Base-by-base conservation (phyloP, 306 rosid genomes). In the Vigna reflexopilosa region DNA sequence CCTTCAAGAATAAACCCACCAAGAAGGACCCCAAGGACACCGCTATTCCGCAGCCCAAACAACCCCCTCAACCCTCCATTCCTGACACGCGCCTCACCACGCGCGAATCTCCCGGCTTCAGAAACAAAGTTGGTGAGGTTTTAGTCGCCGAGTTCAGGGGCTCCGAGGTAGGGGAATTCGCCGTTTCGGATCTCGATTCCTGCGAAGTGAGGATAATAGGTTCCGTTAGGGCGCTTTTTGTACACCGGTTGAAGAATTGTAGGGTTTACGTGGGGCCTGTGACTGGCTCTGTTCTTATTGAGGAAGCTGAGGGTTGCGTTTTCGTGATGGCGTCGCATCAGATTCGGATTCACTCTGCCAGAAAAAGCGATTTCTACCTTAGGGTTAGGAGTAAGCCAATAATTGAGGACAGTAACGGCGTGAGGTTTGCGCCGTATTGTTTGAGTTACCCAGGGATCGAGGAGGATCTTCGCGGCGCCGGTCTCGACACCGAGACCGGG, bases 301-400 rank as follows among this genome's bases (percentile, higher is more conserved):
- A 95, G 57, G 93, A 79, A 59, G 98, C 81, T 44, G 96, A 91
- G 76, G 84, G 73, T 9, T 91, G 93, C 40, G 80, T 87, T 5
- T 92, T 95, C 54, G 89, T 38, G 5, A 67, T 89, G 85, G 98
- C 96, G 0, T 91, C 93, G 9, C 98, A 95, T 86, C 98, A 92
- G 88, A 92, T 95, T 84, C 85, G 96, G 61, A 95, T 95, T 77
- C 98, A 95, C 63, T 64, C 73, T 87, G 97, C 93, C 0, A 91
- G 78, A 17, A 61, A 44, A 32, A 79, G 87, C 24, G 97, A 87
- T 78, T 91, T 95, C 76, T 92, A 91, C 62, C 81, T 95, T 64
- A 91, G 96, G 77, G 98, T 95, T 72, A 89, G 97, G 83, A 95
- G 98, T 79, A 58, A 97, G 74, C 98, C 98, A 0, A 95, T 95